Evolutionary conservation across 2,329 filamentous ascomycete genomes (phyloP).

Genomic region (Mollisiaceae sp.): DNA sequence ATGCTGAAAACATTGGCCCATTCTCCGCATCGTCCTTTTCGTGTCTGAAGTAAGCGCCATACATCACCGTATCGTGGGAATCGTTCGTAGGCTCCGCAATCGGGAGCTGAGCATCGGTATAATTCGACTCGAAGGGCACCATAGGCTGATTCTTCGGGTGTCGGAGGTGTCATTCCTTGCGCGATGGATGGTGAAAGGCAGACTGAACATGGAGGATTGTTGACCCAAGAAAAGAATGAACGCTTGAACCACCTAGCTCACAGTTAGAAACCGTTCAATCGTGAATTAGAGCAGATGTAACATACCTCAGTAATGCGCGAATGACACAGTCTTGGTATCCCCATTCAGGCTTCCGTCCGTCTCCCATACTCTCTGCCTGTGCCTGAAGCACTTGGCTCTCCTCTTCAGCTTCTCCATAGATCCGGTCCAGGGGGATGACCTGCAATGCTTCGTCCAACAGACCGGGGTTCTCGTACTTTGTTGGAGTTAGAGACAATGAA

Average conservation of each 20-base stretch:
- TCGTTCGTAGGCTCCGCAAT: conserved; percentile 80
- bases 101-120: conserved; percentile 80
- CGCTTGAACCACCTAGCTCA: conserved; percentile 85
- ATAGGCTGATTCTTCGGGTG: conserved; percentile 86
- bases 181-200: conserved; percentile 85
- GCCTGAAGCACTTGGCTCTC: conserved; percentile 87
- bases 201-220: conserved; percentile 85
- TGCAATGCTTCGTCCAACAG: conserved; percentile 89
- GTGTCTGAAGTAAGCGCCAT: conserved; percentile 86
- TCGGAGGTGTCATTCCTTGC: conserved; percentile 82
- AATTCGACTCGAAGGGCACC: conserved; percentile 88
- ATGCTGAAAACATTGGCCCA: conserved; percentile 99
- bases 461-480: conserved; percentile 95
- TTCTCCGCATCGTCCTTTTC: conserved; percentile 86
- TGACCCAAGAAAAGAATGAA: conserved; percentile 95
- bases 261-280: conserved; percentile 27
- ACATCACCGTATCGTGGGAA: conserved; percentile 96
- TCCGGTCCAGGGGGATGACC: conserved; percentile 83
- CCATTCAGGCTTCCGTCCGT: conserved; percentile 83
- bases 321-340: conserved; percentile 98
- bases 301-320: conserved; percentile 80
- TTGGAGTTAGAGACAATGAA: conserved; percentile 84
- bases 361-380: conserved; percentile 84
- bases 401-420: conserved; percentile 94
- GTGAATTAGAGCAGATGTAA: conserved; percentile 26